These are phyloP conservation scores for Corynascus novoguineensis DNA, from an alignment of 495 filamentous ascomycete species.

Conservation along the genomic window DNA sequence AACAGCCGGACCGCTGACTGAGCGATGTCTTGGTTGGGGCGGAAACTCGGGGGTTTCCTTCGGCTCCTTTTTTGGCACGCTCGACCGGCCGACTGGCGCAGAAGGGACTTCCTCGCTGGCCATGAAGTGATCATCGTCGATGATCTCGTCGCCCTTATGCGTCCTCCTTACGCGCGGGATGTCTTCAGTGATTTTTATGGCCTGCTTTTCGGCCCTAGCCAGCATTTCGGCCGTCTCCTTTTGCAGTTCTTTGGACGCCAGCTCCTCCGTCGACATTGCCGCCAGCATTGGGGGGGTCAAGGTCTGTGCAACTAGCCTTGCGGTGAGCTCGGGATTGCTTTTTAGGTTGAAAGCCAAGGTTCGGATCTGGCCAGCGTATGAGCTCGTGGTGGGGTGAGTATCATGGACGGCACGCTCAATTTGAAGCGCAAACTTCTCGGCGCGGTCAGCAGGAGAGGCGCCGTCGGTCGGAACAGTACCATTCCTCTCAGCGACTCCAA, in stretches of 20 bases:
- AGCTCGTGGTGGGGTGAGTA: conserved; percentile 35
- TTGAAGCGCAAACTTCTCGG: conserved; percentile 51
- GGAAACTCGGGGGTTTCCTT: conserved; percentile 1
- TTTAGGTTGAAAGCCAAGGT: conserved; percentile 77
- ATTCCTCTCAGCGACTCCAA: conserved; percentile 42
- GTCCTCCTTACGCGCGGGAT: conserved; percentile 80
- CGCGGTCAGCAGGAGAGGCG: conserved; percentile 32
- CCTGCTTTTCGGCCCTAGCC: conserved; percentile 71
- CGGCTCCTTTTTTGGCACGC: conserved; percentile 20
- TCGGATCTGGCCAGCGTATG: conserved; percentile 42
- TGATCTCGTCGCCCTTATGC: conserved; percentile 90
- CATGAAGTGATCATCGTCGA: conserved; percentile 57
- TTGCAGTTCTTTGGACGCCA: conserved; percentile 87
- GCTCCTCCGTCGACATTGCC: conserved; percentile 78
- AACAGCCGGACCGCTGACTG: conserved; percentile 35
- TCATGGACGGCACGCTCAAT: conserved; percentile 61
- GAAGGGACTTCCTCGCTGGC: conserved; percentile 37
- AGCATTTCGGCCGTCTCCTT: conserved; percentile 68
- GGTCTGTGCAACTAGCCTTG: conserved; percentile 63
- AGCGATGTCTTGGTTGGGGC: neutral
- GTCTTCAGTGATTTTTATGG: conserved; percentile 76
- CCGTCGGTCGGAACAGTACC: conserved; percentile 35
- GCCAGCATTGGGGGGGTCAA: conserved; percentile 68
- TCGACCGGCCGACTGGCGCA: conserved; percentile 34
- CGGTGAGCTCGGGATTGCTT: conserved; percentile 70